phyloP scores from a whole-genome alignment of 192 early-diverging fungal species.

The Obelidium mucronatum region DNA sequence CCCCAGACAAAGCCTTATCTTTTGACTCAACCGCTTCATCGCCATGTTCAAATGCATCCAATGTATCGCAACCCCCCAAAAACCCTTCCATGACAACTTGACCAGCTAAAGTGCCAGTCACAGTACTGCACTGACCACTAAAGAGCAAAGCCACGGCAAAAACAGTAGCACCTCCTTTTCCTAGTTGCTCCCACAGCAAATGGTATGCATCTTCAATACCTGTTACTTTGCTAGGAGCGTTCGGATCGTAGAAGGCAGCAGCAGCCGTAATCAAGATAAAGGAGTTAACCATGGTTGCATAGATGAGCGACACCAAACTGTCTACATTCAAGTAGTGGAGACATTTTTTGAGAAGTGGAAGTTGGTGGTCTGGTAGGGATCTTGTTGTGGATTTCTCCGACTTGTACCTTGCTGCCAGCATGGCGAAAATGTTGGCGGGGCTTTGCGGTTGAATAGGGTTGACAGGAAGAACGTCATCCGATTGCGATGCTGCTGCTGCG shows the following conservation, averaged over 20 bases:
- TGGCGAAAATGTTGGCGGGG: not conserved
- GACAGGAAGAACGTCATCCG: not conserved
- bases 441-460: not conserved
- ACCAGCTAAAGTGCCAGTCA: conserved; percentile 77
- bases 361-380: conserved; percentile 4
- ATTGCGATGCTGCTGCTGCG: not conserved
- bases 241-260: conserved; percentile 66
- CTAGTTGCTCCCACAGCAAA: conserved; percentile 56
- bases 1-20: conserved; percentile 37
- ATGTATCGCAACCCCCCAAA: conserved; percentile 47
- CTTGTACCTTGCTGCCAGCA: too few species aligned
- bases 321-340: conserved; percentile 30
- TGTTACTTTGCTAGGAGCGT: conserved; percentile 47
- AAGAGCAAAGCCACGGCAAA: conserved; percentile 74
- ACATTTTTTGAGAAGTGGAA: not conserved
- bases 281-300: conserved; percentile 73
- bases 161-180: conserved; percentile 48
- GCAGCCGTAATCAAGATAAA: conserved; percentile 75
- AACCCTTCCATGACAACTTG: conserved; percentile 80
- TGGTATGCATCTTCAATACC: conserved; percentile 52
- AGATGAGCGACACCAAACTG: conserved; percentile 49
- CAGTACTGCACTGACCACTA: conserved; percentile 72
- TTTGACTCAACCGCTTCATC: not conserved
- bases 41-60: not conserved
- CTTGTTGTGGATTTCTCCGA: not conserved